Percentiles rank a stretch among this genome's conserved stretches.
Conservation (phyloP, 2,329 filamentous ascomycete species). For the Phyllosticta citribraziliensis region DNA sequence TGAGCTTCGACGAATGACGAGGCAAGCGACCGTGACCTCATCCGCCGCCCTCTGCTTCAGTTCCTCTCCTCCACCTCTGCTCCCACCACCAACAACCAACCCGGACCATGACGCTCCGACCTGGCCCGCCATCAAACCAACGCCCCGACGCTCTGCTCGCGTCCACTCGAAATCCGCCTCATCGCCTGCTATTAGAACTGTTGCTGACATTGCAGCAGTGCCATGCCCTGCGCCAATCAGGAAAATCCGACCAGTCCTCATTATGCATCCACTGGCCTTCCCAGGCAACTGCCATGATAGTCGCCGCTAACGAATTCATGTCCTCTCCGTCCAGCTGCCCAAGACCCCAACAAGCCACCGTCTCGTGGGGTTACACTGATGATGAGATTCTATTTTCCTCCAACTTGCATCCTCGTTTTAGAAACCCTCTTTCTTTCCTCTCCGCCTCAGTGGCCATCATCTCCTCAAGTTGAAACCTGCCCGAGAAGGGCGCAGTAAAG, state of each 20-base stretch:
- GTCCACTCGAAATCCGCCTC: neutral
- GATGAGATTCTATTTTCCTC: neutral
- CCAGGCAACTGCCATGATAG: neutral
- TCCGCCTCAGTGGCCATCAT: neutral
- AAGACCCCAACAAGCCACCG: neutral
- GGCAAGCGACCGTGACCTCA: neutral
- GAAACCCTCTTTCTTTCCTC: neutral
- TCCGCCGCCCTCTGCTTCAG: neutral
- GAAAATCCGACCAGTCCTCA: neutral
- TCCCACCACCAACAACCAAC: neutral
- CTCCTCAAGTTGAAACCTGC: neutral
- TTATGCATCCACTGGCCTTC: neutral
- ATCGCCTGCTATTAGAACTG: neutral
- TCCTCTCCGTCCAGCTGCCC: neutral
- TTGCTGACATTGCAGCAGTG: neutral
- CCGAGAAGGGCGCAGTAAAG: neutral
- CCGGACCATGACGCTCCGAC: too few relatives aligned
- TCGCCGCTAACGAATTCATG: neutral
- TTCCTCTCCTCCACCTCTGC: neutral
- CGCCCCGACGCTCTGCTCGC: neutral
- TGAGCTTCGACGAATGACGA: neutral
- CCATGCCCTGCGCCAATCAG: neutral
- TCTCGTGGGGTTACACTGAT: neutral
- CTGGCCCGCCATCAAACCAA: neutral
- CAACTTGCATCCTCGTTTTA: neutral